These are phyloP conservation scores for Myxozyma melibiosi DNA, from an alignment of 805 yeast genomes.

Conservation along the genomic window DNA sequence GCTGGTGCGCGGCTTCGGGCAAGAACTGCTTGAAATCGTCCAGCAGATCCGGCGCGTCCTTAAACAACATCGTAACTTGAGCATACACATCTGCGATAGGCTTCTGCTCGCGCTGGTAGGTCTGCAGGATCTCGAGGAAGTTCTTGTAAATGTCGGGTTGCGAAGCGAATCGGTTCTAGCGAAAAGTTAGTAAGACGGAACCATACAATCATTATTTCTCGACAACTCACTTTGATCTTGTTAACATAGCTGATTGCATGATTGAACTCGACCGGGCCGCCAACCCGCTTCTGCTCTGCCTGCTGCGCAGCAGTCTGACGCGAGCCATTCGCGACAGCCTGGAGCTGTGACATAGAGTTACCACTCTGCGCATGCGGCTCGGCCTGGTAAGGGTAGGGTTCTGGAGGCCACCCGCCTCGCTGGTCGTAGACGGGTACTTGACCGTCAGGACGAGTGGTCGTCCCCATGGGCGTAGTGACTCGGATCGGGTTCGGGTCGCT, in stretches of 20 bases:
- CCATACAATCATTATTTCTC: slow-evolving; percentile 70
- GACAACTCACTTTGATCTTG: slow-evolving; percentile 74
- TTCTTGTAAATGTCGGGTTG: slow-evolving; percentile 96
- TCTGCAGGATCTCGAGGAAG: slow-evolving; percentile 90
- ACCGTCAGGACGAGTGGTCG: slow-evolving; percentile 69
- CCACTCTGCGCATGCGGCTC: slow-evolving; percentile 11
- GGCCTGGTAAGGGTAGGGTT: slow-evolving; percentile 22
- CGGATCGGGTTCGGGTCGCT: slow-evolving; percentile 88
- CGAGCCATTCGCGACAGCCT: slow-evolving; percentile 33
- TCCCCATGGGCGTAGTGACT: slow-evolving; percentile 94
- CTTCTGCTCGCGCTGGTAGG: slow-evolving; percentile 93
- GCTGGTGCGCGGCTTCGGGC: slow-evolving; percentile 69
- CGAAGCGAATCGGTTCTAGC: slow-evolving; percentile 73
- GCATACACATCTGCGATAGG: slow-evolving; percentile 94
- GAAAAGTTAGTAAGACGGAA: neutral
- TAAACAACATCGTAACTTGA: slow-evolving; percentile 85
- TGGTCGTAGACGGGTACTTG: slow-evolving; percentile 40
- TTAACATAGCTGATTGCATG: slow-evolving; percentile 97
- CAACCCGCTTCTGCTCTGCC: slow-evolving; percentile 36
- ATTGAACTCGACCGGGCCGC: slow-evolving; percentile 87
- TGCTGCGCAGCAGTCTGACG: slow-evolving; percentile 25
- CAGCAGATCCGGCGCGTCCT: slow-evolving; percentile 89
- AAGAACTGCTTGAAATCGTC: slow-evolving; percentile 94
- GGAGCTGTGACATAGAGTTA: slow-evolving; percentile 32
- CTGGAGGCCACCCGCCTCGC: slow-evolving; percentile 21